Evolutionary conservation across 2,329 filamentous ascomycete genomes (phyloP).

Genomic region (Truncatella angustata): DNA sequence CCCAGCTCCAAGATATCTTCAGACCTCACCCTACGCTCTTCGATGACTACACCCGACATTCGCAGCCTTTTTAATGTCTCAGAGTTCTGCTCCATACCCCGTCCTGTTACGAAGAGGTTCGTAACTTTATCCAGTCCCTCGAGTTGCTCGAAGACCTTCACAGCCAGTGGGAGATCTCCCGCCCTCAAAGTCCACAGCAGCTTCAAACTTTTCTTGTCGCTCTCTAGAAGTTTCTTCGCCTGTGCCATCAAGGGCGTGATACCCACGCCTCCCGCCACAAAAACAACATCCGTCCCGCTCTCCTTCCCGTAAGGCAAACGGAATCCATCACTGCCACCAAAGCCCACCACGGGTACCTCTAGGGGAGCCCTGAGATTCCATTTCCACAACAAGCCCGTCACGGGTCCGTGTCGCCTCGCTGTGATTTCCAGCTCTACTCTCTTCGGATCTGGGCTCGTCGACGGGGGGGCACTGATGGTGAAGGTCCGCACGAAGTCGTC

Average conservation of each 20-base stretch:
- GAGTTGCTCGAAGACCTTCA: constrained; percentile 54
- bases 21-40: constrained; percentile 35
- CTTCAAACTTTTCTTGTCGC: constrained; percentile 36
- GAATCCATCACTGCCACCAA: constrained; percentile 61
- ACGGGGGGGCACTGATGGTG: constrained; percentile 63
- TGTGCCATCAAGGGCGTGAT: constrained; percentile 80
- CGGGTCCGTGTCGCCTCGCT: constrained; percentile 64
- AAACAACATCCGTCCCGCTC: constrained; percentile 40
- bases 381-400: constrained; percentile 63
- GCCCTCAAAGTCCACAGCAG: constrained; percentile 68
- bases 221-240: constrained; percentile 46
- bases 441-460: constrained; percentile 18
- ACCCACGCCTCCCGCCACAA: constrained; percentile 77
- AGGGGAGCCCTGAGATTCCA: constrained; percentile 53
- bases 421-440: constrained; percentile 67
- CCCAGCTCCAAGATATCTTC: constrained; percentile 41
- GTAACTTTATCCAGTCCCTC: constrained; percentile 50
- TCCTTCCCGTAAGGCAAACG: constrained; percentile 33
- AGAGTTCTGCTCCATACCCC: constrained; percentile 4
- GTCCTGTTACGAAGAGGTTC: constrained; percentile 64
- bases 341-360: constrained; percentile 67
- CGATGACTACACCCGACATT: constrained; percentile 27
- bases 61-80: neutral
- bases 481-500: constrained; percentile 85
- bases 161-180: constrained; percentile 61